Evolutionary conservation across 371 early-diverging fungal genomes (phyloP).

Genomic region (Mucor racemosus): DNA sequence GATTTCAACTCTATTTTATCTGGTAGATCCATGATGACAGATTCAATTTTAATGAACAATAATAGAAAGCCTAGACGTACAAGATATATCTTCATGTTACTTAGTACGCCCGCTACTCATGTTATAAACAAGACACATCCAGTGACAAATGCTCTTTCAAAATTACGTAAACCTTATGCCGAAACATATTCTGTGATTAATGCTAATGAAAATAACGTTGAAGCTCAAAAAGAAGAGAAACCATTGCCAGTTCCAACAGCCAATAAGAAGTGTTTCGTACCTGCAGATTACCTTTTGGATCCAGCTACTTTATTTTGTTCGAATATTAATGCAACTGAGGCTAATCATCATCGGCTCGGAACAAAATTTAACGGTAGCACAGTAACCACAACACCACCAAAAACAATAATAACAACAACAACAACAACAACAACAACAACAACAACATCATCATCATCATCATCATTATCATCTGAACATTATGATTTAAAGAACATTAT

Average conservation of each 20-base stretch:
- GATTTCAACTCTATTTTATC: constrained; percentile 14
- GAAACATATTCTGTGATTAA: constrained; percentile 16
- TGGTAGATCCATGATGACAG: background rate
- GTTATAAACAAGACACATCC: constrained; percentile 28
- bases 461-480: constrained; percentile 13
- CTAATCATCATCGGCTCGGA: constrained; percentile 19
- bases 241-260: background rate
- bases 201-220: background rate
- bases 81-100: constrained; percentile 35
- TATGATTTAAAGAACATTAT: constrained; percentile 4
- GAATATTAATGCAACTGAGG: background rate
- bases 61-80: constrained; percentile 21
- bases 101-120: constrained; percentile 27
- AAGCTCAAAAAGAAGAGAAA: background rate
- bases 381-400: background rate
- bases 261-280: constrained; percentile 11
- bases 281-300: constrained; percentile 26
- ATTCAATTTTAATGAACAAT: constrained; percentile 4
- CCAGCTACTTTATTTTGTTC: constrained; percentile 12
- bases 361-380: constrained; percentile 14
- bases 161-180: constrained; percentile 27
- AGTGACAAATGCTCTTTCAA: constrained; percentile 20
- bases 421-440: background rate
- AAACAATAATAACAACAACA: constrained; percentile 3
- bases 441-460: background rate